phyloP scores from a whole-genome alignment of 75 land plant genomes.

The Sequoia sempervirens region DNA sequence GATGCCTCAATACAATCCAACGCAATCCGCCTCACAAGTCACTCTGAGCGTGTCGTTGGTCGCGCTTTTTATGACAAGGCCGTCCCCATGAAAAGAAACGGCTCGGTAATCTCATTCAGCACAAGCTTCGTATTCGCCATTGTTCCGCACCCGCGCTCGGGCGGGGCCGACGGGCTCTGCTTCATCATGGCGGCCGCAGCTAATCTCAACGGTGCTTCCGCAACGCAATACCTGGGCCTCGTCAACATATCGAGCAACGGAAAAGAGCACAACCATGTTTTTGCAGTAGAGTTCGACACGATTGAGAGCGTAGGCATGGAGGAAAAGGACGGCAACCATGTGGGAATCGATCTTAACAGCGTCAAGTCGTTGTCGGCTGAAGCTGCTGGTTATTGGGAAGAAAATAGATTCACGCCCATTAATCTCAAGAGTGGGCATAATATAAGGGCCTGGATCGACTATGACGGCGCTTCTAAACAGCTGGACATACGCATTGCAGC shows the following conservation, averaged over 20 bases:
- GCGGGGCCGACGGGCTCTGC: slow-evolving; percentile 37
- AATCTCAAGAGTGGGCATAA: slow-evolving; percentile 7
- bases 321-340: slow-evolving; percentile 19
- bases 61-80: not conserved
- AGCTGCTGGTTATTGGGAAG: slow-evolving; percentile 6
- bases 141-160: not conserved
- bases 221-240: slow-evolving; percentile 19
- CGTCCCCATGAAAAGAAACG: not conserved
- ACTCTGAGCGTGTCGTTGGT: not conserved
- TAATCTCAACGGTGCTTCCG: slow-evolving; percentile 10
- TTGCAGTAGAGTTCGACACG: slow-evolving; percentile 59
- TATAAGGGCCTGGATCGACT: slow-evolving; percentile 16
- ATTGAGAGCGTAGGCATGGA: slow-evolving; percentile 16
- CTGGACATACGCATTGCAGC: not conserved
- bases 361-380: slow-evolving; percentile 35
- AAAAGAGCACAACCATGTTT: slow-evolving; percentile 28
- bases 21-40: not conserved
- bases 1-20: not conserved
- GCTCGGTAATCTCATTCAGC: too few species aligned
- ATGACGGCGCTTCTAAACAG: slow-evolving; percentile 1
- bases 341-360: too few species aligned
- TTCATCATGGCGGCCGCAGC: slow-evolving; percentile 18
- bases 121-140: too few species aligned
- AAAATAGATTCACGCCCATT: not conserved
- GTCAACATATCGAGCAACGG: slow-evolving; percentile 31